phyloP scores from a whole-genome alignment of 2,329 filamentous ascomycete species.

The Triangularia verruculosa region DNA sequence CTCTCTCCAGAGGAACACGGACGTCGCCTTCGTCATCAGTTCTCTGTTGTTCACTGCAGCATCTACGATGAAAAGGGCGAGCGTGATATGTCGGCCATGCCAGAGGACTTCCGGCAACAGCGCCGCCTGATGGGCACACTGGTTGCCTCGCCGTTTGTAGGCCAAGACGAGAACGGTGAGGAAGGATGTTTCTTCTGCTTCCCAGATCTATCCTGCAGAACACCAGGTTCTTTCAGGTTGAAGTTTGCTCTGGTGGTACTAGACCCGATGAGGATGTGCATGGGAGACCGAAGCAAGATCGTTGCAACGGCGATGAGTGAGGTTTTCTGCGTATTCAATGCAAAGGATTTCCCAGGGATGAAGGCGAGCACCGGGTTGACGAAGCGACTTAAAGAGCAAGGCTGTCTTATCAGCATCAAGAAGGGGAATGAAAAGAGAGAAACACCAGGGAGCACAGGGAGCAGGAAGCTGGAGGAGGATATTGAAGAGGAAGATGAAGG shows the following conservation, averaged over 20 bases:
- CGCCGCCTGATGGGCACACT: constrained; percentile 76
- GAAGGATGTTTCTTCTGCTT: constrained; percentile 87
- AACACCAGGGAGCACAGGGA: constrained; percentile 17
- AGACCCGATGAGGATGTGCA: constrained; percentile 56
- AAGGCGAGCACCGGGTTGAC: constrained; percentile 71
- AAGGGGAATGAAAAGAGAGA: constrained; percentile 70
- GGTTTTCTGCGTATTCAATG: constrained; percentile 75
- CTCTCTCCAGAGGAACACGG: constrained; percentile 53
- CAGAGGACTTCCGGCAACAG: constrained; percentile 68
- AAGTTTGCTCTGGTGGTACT: constrained; percentile 72
- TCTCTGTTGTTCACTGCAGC: constrained; percentile 72
- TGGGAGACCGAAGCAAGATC: constrained; percentile 51
- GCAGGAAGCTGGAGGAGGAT: constrained; percentile 34
- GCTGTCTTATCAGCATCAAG: constrained; percentile 81
- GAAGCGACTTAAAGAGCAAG: constrained; percentile 72
- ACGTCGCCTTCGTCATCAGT: constrained; percentile 55
- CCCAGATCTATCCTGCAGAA: constrained; percentile 76
- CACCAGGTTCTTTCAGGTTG: constrained; percentile 71
- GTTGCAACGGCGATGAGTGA: constrained; percentile 59
- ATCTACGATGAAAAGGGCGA: constrained; percentile 68
- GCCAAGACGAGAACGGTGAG: constrained; percentile 66
- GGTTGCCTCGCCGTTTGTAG: constrained; percentile 73
- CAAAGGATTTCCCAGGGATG: constrained; percentile 86
- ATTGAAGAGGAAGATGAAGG: constrained; percentile 14
- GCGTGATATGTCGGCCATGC: constrained; percentile 67